These are phyloP conservation scores for Carpinus viminea DNA, from an alignment of 306 rosid genomes.

Conservation along the genomic window DNA sequence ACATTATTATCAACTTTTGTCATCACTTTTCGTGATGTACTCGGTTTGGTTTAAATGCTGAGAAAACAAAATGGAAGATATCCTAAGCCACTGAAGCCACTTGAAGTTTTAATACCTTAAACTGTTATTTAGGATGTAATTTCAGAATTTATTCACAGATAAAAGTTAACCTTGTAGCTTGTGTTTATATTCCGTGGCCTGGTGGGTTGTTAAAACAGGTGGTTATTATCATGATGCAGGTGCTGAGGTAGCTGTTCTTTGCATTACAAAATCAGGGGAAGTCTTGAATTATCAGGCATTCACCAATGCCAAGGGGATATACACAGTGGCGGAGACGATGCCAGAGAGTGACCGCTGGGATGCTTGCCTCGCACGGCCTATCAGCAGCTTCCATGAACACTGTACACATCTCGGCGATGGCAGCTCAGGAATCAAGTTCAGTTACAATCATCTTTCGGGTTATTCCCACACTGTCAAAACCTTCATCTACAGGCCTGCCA, in stretches of 20 bases:
- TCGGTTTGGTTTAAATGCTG: neutral
- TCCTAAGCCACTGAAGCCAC: neutral
- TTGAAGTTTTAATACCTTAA: neutral
- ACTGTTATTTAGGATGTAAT: constrained; percentile 3
- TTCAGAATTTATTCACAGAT: constrained; percentile 4
- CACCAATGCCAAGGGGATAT: constrained; percentile 71
- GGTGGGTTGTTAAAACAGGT: neutral
- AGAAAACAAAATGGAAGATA: neutral
- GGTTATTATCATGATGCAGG: constrained; percentile 45
- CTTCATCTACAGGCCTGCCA: constrained; percentile 64
- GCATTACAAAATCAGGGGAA: constrained; percentile 89
- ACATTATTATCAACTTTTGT: neutral
- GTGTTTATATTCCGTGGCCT: neutral
- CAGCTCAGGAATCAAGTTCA: constrained; percentile 79
- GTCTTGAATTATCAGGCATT: constrained; percentile 93
- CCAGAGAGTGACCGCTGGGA: constrained; percentile 96
- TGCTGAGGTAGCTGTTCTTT: constrained; percentile 95
- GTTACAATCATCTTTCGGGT: constrained; percentile 79
- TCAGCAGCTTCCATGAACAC: constrained; percentile 83
- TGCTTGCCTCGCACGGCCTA: constrained; percentile 91
- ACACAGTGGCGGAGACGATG: constrained; percentile 91
- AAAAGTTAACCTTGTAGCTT: neutral
- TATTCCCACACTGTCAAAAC: constrained; percentile 72
- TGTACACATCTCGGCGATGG: constrained; percentile 72
- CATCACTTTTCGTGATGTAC: neutral